A percentile compares a stretch with the other conserved stretches of the same genome.
Evolutionary conservation across 1,139 yeast genomes (phyloP).

Genomic region (Candida albicans): DNA sequence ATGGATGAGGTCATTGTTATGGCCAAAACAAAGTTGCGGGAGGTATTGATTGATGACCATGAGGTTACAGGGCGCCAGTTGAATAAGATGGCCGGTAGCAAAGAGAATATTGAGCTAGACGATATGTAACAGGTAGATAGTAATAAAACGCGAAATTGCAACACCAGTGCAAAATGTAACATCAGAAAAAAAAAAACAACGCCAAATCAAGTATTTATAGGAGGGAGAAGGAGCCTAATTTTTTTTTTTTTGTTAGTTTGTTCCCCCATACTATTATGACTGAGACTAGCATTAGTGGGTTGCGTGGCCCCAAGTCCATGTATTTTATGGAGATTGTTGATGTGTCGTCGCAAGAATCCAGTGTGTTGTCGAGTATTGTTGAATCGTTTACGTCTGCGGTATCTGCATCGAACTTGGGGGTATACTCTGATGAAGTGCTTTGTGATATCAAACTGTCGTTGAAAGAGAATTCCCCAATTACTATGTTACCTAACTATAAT

Average conservation of each 20-base stretch:
- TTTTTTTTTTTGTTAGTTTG: not conserved
- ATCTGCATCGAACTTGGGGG: slow-evolving; percentile 10
- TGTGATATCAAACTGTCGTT: slow-evolving; percentile 34
- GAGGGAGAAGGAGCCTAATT: too few species aligned
- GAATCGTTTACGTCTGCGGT: slow-evolving; percentile 16
- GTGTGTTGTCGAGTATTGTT: slow-evolving; percentile 9
- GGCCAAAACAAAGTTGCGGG: slow-evolving; percentile 59
- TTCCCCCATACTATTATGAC: not conserved
- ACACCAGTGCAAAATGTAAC: slow-evolving; percentile 1
- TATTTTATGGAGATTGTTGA: slow-evolving; percentile 2
- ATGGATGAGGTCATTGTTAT: slow-evolving; percentile 55
- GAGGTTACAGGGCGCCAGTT: slow-evolving; percentile 27
- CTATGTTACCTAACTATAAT: slow-evolving; percentile 51
- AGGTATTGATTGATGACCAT: slow-evolving; percentile 41
- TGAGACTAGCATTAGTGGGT: not conserved
- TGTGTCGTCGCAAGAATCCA: slow-evolving; percentile 6
- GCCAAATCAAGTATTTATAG: not conserved
- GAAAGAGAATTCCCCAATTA: slow-evolving; percentile 25
- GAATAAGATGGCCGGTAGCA: slow-evolving; percentile 19
- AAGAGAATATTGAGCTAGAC: slow-evolving; percentile 18
- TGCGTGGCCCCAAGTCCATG: slow-evolving; percentile 4
- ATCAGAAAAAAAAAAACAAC: not conserved
- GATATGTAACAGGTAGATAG: slow-evolving; percentile 11
- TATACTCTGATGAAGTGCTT: slow-evolving; percentile 19
- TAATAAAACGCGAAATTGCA: not conserved